Evolutionary conservation across 1,139 yeast species (phyloP).

Genomic region (Yamadazyma trypodendri): DNA sequence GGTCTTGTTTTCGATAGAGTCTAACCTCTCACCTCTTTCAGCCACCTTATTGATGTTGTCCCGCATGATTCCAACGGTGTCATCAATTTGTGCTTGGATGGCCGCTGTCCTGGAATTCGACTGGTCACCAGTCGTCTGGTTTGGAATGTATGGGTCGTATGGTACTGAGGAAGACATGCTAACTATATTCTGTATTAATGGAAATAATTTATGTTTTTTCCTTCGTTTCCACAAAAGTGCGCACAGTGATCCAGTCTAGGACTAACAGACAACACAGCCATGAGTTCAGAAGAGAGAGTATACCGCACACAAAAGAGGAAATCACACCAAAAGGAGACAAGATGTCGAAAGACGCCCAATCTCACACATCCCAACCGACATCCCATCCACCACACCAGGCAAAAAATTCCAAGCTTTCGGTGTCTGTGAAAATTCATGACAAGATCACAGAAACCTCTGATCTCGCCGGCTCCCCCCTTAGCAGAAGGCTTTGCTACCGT

Average conservation of each 20-base stretch:
- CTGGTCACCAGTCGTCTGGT: slow-evolving; percentile 52
- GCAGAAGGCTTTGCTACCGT: too few species aligned
- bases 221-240: slow-evolving; percentile 4
- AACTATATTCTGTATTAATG: neutral
- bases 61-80: slow-evolving; percentile 97
- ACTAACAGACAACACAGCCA: neutral
- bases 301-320: too few species aligned
- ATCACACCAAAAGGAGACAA: too few species aligned
- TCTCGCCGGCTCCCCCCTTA: neutral
- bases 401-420: neutral
- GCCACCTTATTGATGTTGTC: slow-evolving; percentile 96
- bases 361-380: neutral
- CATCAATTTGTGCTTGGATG: slow-evolving; percentile 90
- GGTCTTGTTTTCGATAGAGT: slow-evolving; percentile 90
- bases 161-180: slow-evolving; percentile 79
- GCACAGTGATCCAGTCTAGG: neutral
- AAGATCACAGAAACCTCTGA: slow-evolving; percentile 1
- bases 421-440: neutral
- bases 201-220: neutral
- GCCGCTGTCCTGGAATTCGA: slow-evolving; percentile 74
- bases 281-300: neutral
- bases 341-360: too few species aligned
- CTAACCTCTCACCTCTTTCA: slow-evolving; percentile 91
- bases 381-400: neutral
- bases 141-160: slow-evolving; percentile 86